Evolutionary conservation across 179 eudicot genomes (phyloP).

Genomic region (Beta macrorhiza): DNA sequence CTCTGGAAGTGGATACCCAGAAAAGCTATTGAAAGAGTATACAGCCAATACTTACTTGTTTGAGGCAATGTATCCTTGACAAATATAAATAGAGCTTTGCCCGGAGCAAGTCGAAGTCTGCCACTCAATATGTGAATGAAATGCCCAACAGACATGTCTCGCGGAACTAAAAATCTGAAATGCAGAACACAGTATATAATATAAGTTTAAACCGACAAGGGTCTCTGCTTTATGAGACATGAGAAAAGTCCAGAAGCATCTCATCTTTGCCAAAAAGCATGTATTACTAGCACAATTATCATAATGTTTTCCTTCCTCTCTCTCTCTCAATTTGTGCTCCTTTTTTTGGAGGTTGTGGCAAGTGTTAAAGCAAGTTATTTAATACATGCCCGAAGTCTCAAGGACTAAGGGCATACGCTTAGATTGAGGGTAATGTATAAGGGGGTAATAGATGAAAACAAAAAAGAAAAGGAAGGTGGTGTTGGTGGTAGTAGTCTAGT

Average conservation of each 20-base stretch:
- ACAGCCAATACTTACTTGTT: conserved; percentile 52
- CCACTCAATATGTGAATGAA: conserved; percentile 73
- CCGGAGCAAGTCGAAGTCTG: conserved; percentile 80
- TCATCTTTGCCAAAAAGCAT: not conserved
- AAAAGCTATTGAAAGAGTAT: not conserved
- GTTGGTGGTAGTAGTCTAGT: no score
- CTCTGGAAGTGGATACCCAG: not conserved
- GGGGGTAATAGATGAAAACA: no score
- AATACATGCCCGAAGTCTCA: not conserved
- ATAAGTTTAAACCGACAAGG: not conserved
- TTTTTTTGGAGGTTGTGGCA: not conserved
- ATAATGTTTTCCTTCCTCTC: not conserved
- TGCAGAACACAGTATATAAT: not conserved
- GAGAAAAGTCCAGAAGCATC: not conserved
- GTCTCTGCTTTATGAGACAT: not conserved
- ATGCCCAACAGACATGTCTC: conserved; percentile 91
- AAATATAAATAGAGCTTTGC: conserved; percentile 88
- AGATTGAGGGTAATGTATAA: no score
- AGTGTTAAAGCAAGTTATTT: not conserved
- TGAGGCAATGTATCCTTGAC: conserved; percentile 83
- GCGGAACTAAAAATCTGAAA: conserved; percentile 76
- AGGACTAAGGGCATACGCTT: not conserved
- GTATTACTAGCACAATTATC: not conserved
- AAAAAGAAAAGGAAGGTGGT: no score
- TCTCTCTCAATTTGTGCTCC: no score